Percentiles rank a stretch among this genome's conserved stretches.
Evolutionary conservation across 1,284 basidiomycete species (phyloP).

Genomic region (Ganoderma meredithae): DNA sequence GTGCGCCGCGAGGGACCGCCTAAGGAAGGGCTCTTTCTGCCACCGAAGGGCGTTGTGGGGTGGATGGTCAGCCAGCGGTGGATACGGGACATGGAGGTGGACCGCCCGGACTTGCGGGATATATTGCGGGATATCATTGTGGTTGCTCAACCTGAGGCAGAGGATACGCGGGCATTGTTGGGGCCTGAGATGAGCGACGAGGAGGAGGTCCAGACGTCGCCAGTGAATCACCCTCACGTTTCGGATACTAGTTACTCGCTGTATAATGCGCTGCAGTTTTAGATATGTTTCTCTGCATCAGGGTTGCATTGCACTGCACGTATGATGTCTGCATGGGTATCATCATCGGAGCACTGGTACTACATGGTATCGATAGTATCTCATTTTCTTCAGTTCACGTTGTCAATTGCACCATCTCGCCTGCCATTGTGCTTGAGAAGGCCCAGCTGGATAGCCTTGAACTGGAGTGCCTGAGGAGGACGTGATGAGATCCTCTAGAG

Average conservation of each 20-base stretch:
- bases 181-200: slow-evolving; percentile 61
- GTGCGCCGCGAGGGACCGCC: slow-evolving; percentile 59
- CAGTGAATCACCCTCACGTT: slow-evolving; percentile 30
- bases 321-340: neutral
- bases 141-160: slow-evolving; percentile 59
- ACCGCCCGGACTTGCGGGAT: slow-evolving; percentile 54
- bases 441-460: slow-evolving; percentile 24
- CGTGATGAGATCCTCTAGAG: no score
- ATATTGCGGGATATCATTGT: slow-evolving; percentile 51
- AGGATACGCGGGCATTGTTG: slow-evolving; percentile 48
- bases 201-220: slow-evolving; percentile 34
- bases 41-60: slow-evolving; percentile 65
- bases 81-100: slow-evolving; percentile 49
- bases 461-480: slow-evolving; percentile 17
- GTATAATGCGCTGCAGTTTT: slow-evolving; percentile 34
- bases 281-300: neutral
- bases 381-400: neutral
- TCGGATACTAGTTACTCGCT: slow-evolving; percentile 39
- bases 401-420: slow-evolving; percentile 12
- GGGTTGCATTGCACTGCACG: neutral
- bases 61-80: slow-evolving; percentile 81
- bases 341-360: neutral
- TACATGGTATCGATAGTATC: neutral
- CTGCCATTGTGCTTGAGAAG: slow-evolving; percentile 19
- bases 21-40: slow-evolving; percentile 65